Evolutionary conservation across 345 rosid species (phyloP).

Genomic region (Lepidium aucheri): DNA sequence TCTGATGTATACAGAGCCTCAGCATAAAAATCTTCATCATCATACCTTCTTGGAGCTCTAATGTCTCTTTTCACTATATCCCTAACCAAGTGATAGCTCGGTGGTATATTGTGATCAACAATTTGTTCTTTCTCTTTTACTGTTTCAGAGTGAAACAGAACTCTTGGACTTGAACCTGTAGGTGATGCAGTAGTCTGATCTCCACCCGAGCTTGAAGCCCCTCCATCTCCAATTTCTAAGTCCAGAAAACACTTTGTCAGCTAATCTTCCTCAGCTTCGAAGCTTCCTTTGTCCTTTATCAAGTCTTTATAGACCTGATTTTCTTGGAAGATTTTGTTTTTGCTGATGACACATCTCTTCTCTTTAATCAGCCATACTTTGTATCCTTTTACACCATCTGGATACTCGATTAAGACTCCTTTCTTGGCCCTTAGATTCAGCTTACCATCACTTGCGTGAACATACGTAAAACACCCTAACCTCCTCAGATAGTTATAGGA

Average conservation of each 20-base stretch:
- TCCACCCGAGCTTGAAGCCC: too few relatives aligned
- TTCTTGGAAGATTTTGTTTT: not conserved
- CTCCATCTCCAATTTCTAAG: too few relatives aligned
- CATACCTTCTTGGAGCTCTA: not conserved
- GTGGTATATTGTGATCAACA: not conserved
- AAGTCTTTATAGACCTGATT: not conserved
- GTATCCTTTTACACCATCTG: not conserved
- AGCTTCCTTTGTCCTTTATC: too few relatives aligned
- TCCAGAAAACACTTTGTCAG: too few relatives aligned
- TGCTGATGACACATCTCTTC: too few relatives aligned
- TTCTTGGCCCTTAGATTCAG: not conserved
- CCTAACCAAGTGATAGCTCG: not conserved
- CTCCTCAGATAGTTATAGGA: not conserved
- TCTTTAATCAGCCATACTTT: not conserved
- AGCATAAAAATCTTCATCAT: not conserved
- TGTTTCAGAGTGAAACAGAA: too few relatives aligned
- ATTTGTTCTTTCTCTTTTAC: too few relatives aligned
- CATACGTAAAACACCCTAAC: not conserved
- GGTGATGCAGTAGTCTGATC: too few relatives aligned
- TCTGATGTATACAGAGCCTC: not conserved
- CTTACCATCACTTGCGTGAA: not conserved
- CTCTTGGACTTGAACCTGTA: too few relatives aligned
- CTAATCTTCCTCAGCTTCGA: too few relatives aligned
- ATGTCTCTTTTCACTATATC: not conserved
- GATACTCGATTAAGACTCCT: not conserved